These are phyloP conservation scores for Arctium lappa DNA, from an alignment of 129 eudicot species.

Conservation along the genomic window DNA sequence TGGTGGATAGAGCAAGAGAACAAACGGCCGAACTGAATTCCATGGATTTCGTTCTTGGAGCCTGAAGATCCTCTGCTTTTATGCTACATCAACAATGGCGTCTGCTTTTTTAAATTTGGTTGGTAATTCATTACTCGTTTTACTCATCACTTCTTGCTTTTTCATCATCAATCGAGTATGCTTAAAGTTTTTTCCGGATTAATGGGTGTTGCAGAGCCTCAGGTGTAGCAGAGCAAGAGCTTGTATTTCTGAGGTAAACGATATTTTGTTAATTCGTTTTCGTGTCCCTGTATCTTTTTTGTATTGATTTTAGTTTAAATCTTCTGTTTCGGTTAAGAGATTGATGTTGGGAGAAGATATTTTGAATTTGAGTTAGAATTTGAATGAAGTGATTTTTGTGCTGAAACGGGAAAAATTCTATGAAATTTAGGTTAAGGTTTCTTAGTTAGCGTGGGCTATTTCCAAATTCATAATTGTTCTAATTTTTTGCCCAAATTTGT, in stretches of 20 bases:
- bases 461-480: not conserved
- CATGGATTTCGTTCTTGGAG: not conserved
- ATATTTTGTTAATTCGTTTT: not conserved
- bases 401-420: not conserved
- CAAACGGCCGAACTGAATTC: not conserved
- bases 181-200: not conserved
- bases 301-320: not conserved
- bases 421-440: constrained; percentile 2
- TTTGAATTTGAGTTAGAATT: not conserved
- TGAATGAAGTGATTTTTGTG: not conserved
- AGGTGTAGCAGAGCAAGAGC: constrained; percentile 15
- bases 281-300: not conserved
- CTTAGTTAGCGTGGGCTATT: not conserved
- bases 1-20: not conserved
- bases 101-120: constrained; percentile 17
- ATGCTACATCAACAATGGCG: constrained; percentile 19
- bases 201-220: constrained; percentile 6
- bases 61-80: not conserved
- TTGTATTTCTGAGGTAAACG: constrained; percentile 21
- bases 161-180: not conserved
- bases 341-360: not conserved
- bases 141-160: not conserved
- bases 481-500: not conserved
- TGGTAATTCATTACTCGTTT: not conserved
- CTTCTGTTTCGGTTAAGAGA: not conserved